Evolutionary conservation across 352 stramenopile genomes (phyloP).

Genomic region (Pythium volutum): DNA sequence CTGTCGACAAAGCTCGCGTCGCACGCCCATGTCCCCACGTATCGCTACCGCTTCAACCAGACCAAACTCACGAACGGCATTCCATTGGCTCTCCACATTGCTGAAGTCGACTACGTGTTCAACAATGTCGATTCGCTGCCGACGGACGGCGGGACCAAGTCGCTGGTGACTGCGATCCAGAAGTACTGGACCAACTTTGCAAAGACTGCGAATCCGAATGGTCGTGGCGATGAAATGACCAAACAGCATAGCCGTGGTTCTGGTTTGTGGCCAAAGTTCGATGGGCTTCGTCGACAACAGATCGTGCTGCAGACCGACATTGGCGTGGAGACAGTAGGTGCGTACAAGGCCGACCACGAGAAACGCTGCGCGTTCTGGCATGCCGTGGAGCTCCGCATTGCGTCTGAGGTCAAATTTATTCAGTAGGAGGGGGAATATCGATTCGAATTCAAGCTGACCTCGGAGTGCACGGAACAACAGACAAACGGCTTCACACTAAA

Average conservation of each 20-base stretch:
- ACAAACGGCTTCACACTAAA: no score
- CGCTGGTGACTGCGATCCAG: background rate
- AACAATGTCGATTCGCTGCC: conserved; percentile 1
- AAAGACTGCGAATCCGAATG: background rate
- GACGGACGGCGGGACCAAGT: background rate
- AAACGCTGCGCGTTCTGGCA: conserved; percentile 20
- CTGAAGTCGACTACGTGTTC: conserved; percentile 14
- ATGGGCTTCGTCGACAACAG: conserved; percentile 1
- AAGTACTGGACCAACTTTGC: conserved; percentile 17
- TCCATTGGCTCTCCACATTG: conserved; percentile 6
- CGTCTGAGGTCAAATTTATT: background rate
- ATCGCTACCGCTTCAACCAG: conserved; percentile 22
- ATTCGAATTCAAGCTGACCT: no score
- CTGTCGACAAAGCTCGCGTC: background rate
- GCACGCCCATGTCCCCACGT: background rate
- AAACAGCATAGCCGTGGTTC: background rate
- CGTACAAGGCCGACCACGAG: conserved; percentile 1
- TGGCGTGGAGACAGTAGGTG: background rate
- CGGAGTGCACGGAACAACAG: no score
- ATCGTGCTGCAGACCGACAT: conserved; percentile 9
- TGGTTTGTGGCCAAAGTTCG: background rate
- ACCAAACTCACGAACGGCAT: background rate
- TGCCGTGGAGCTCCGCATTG: conserved; percentile 4
- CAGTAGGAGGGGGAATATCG: no score
- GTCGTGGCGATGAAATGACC: background rate